phyloP scores from a whole-genome alignment of 768 basidiomycete species.

The Rhodotorula sphaerocarpa region DNA sequence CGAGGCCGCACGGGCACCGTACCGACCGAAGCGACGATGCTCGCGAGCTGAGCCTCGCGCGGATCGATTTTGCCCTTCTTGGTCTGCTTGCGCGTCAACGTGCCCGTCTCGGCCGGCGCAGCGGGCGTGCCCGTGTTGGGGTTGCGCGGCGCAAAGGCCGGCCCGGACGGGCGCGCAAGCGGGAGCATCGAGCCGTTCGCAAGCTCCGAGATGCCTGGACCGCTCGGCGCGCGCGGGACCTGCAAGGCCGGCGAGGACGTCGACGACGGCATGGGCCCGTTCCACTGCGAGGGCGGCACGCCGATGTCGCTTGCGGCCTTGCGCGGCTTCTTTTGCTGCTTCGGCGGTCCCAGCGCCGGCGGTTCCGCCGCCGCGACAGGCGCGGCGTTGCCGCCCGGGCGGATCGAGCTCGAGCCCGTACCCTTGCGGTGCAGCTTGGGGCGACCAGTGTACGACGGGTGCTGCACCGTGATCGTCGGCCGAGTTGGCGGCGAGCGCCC shows the following conservation, averaged over 20 bases:
- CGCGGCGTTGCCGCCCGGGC: background rate
- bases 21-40: background rate
- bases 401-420: conserved; percentile 9
- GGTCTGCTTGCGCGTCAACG: conserved; percentile 24
- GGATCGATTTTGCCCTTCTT: background rate
- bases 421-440: conserved; percentile 20
- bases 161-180: background rate
- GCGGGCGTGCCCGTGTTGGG: background rate
- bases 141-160: background rate
- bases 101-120: background rate
- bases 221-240: conserved; percentile 5
- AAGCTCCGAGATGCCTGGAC: background rate
- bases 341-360: too few relatives aligned
- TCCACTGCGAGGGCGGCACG: background rate
- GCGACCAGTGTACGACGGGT: background rate
- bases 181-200: background rate
- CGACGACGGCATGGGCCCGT: background rate
- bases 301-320: conserved; percentile 33
- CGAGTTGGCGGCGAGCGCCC: conserved; percentile 1
- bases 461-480: background rate
- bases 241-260: background rate
- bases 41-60: background rate
- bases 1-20: background rate
- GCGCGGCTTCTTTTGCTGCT: conserved; percentile 1
- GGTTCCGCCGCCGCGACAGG: too few relatives aligned